Percentiles rank a stretch among this genome's conserved stretches.
These are phyloP conservation scores for Ceratocystis ficicola DNA, from an alignment of 2,329 filamentous ascomycete species.

Conservation along the genomic window DNA sequence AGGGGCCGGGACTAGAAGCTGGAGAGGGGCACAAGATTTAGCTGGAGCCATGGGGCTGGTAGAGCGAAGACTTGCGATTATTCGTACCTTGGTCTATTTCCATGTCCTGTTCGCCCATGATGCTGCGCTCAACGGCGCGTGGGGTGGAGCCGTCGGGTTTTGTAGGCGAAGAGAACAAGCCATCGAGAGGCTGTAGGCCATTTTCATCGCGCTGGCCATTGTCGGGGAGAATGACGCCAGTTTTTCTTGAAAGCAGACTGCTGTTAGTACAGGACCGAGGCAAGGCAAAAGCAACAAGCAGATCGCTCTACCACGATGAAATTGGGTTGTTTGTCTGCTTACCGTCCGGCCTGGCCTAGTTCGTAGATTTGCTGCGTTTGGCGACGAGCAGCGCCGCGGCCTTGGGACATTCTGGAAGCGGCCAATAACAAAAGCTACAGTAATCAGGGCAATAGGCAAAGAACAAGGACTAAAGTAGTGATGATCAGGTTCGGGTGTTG, in stretches of 20 bases:
- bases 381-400: conserved; percentile 18
- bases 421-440: neutral
- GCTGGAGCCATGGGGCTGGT: neutral
- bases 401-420: conserved; percentile 13
- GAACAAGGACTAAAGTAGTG: too few species aligned
- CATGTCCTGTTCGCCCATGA: conserved; percentile 38
- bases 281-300: conserved; percentile 12
- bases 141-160: conserved; percentile 33
- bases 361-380: conserved; percentile 25
- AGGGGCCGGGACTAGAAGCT: conserved; percentile 44
- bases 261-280: conserved; percentile 9
- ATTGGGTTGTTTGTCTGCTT: conserved; percentile 21
- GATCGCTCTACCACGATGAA: neutral
- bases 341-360: conserved; percentile 32
- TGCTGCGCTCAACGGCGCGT: conserved; percentile 28
- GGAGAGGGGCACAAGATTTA: neutral
- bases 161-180: conserved; percentile 78
- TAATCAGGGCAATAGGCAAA: too few species aligned
- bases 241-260: conserved; percentile 52
- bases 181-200: conserved; percentile 78
- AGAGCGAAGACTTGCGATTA: conserved; percentile 19
- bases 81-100: conserved; percentile 32
- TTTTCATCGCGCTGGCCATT: conserved; percentile 73
- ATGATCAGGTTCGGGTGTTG: neutral
- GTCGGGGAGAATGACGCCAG: conserved; percentile 70